Conservation (phyloP, 768 basidiomycete genomes). For the Scleroderma bovista region DNA sequence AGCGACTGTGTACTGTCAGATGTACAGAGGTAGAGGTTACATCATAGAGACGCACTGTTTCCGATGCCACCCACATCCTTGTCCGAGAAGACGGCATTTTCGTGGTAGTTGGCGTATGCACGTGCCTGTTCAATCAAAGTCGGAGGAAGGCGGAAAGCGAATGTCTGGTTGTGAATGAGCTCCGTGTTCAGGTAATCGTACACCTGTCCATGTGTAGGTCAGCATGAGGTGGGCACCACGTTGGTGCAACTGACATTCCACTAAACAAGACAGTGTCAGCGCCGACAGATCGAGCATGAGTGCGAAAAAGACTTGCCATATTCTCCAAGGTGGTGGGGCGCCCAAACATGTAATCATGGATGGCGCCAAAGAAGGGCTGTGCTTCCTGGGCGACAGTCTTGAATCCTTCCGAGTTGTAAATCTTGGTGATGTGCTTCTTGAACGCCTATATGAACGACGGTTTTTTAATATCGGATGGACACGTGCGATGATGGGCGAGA, state of each 20-base stretch:
- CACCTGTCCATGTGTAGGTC: slow-evolving; percentile 38
- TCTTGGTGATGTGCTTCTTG: slow-evolving; percentile 56
- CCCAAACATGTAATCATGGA: slow-evolving; percentile 68
- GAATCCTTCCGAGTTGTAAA: slow-evolving; percentile 63
- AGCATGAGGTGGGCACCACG: slow-evolving; percentile 3
- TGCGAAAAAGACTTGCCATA: slow-evolving; percentile 40
- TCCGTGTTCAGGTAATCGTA: slow-evolving; percentile 78
- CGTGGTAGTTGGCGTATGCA: slow-evolving; percentile 70
- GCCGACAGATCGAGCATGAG: not conserved
- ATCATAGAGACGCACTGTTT: slow-evolving; percentile 51
- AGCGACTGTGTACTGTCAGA: slow-evolving; percentile 49
- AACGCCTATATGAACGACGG: slow-evolving; percentile 41
- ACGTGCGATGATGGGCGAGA: slow-evolving; percentile 33
- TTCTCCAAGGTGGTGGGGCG: slow-evolving; percentile 58
- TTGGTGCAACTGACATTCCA: slow-evolving; percentile 57
- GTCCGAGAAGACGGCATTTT: slow-evolving; percentile 68
- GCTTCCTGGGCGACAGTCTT: slow-evolving; percentile 51
- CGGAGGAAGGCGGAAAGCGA: slow-evolving; percentile 69
- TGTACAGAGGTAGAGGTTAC: not conserved
- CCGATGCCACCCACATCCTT: slow-evolving; percentile 58
- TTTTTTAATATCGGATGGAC: slow-evolving; percentile 15
- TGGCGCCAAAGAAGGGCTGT: slow-evolving; percentile 53
- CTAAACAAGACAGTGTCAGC: slow-evolving; percentile 33
- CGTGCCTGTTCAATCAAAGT: slow-evolving; percentile 69
- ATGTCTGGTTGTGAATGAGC: slow-evolving; percentile 76